phyloP scores from a whole-genome alignment of 495 filamentous ascomycete genomes.

The Daldinia concentrica region DNA sequence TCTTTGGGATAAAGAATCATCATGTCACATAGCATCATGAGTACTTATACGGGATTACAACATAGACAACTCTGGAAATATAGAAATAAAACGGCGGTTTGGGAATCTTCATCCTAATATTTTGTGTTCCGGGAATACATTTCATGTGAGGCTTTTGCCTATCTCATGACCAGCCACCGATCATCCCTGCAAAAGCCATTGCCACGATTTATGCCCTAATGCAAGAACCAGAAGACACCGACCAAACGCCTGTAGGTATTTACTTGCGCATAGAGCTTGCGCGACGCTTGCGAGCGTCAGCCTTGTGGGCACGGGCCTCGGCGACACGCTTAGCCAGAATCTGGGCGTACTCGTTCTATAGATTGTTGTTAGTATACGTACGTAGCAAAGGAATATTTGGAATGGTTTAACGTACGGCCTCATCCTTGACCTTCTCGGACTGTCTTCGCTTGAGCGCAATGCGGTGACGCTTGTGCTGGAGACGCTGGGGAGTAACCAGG shows the following conservation, averaged over 20 bases:
- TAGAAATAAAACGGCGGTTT: slow-evolving; percentile 15
- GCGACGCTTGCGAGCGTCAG: slow-evolving; percentile 91
- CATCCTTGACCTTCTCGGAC: slow-evolving; percentile 93
- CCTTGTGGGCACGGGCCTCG: slow-evolving; percentile 91
- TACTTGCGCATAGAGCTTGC: slow-evolving; percentile 97
- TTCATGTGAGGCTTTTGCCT: slow-evolving; percentile 39
- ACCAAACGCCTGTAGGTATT: slow-evolving; percentile 56
- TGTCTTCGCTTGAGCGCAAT: slow-evolving; percentile 97
- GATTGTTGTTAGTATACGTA: slow-evolving; percentile 52
- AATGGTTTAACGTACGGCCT: slow-evolving; percentile 78
- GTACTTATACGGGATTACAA: background rate
- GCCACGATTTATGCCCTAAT: slow-evolving; percentile 50
- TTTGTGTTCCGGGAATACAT: slow-evolving; percentile 47
- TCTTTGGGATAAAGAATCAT: slow-evolving; percentile 9
- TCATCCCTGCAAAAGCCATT: slow-evolving; percentile 42
- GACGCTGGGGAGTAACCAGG: slow-evolving; percentile 98
- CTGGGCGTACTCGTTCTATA: slow-evolving; percentile 88
- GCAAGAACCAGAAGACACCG: slow-evolving; percentile 51
- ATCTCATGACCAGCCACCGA: slow-evolving; percentile 37
- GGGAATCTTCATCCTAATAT: slow-evolving; percentile 46
- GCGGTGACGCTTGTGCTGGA: slow-evolving; percentile 99
- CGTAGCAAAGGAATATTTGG: background rate
- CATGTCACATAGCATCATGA: slow-evolving; percentile 29
- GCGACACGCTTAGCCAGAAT: slow-evolving; percentile 93
- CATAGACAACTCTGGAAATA: slow-evolving; percentile 5